A percentile compares a stretch with the other conserved stretches of the same genome.
Conservation (phyloP, 805 yeast genomes). For the Barnettozyma vustinii region DNA sequence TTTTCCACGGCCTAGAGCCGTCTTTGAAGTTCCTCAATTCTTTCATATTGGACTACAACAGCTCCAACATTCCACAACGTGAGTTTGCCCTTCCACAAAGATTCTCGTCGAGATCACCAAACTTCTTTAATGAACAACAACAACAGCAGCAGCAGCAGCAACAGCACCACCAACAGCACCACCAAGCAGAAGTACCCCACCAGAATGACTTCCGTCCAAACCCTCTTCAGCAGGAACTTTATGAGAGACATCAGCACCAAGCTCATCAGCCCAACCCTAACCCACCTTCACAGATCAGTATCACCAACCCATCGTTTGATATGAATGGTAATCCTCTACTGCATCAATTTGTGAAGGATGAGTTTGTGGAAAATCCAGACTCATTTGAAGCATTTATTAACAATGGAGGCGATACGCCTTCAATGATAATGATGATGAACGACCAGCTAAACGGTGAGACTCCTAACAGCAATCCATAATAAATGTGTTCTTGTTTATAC, state of each 20-base stretch:
- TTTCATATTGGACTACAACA: constrained; percentile 43
- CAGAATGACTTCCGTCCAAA: constrained; percentile 1
- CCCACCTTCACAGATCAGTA: constrained; percentile 5
- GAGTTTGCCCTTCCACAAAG: constrained; percentile 23
- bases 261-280: constrained; percentile 8
- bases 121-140: constrained; percentile 6
- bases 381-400: constrained; percentile 6
- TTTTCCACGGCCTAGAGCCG: constrained; percentile 51
- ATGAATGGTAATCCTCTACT: constrained; percentile 7
- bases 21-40: constrained; percentile 50
- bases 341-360: constrained; percentile 11
- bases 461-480: neutral
- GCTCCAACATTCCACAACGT: constrained; percentile 26
- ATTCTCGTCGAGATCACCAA: constrained; percentile 17
- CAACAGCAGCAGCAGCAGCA: constrained; percentile 4
- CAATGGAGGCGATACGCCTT: neutral
- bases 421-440: neutral
- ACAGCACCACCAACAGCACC: too few species aligned
- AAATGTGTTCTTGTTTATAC: too few species aligned
- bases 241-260: constrained; percentile 8
- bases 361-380: constrained; percentile 4
- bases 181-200: neutral
- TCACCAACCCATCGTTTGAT: constrained; percentile 2
- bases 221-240: neutral
- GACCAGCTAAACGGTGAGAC: neutral